Conservation (phyloP, 1,139 yeast genomes). For the Meyerozyma guilliermondii region DNA sequence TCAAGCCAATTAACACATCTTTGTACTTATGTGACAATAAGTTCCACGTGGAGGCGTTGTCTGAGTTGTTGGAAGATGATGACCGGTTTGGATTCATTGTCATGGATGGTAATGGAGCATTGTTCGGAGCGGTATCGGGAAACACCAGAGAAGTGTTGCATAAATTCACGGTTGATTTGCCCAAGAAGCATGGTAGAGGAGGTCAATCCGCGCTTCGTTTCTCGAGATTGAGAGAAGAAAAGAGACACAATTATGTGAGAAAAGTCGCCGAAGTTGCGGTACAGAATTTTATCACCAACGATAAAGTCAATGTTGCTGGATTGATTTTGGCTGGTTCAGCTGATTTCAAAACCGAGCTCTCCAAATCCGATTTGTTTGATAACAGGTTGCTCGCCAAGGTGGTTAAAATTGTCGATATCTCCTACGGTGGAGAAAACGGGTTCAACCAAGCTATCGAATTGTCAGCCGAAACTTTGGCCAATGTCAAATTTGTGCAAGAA, state of each 20-base stretch:
- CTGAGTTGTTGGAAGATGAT: slow-evolving; percentile 90
- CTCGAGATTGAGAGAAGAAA: slow-evolving; percentile 97
- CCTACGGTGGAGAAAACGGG: slow-evolving; percentile 98
- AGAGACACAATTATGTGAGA: slow-evolving; percentile 96
- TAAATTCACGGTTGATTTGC: slow-evolving; percentile 94
- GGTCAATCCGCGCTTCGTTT: slow-evolving; percentile 99
- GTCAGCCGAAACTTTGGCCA: slow-evolving; percentile 93
- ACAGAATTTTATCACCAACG: slow-evolving; percentile 88
- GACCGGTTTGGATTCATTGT: slow-evolving; percentile 95
- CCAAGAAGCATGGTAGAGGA: slow-evolving; percentile 99
- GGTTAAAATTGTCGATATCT: slow-evolving; percentile 89
- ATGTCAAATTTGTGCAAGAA: slow-evolving; percentile 96
- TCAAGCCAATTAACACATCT: slow-evolving; percentile 96
- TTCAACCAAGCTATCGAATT: slow-evolving; percentile 98
- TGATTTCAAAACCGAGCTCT: slow-evolving; percentile 92
- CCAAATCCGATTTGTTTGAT: slow-evolving; percentile 90
- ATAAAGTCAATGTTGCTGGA: slow-evolving; percentile 91
- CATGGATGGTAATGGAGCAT: slow-evolving; percentile 98
- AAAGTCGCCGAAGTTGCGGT: slow-evolving; percentile 98
- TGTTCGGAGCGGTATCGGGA: slow-evolving; percentile 95
- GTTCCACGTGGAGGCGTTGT: slow-evolving; percentile 94
- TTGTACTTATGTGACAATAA: slow-evolving; percentile 94
- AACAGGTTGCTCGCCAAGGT: slow-evolving; percentile 81
- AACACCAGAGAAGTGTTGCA: slow-evolving; percentile 94
- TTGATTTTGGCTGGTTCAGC: slow-evolving; percentile 97